Evolutionary conservation across 2,329 filamentous ascomycete species (phyloP).

Genomic region (Neurospora sp.): DNA sequence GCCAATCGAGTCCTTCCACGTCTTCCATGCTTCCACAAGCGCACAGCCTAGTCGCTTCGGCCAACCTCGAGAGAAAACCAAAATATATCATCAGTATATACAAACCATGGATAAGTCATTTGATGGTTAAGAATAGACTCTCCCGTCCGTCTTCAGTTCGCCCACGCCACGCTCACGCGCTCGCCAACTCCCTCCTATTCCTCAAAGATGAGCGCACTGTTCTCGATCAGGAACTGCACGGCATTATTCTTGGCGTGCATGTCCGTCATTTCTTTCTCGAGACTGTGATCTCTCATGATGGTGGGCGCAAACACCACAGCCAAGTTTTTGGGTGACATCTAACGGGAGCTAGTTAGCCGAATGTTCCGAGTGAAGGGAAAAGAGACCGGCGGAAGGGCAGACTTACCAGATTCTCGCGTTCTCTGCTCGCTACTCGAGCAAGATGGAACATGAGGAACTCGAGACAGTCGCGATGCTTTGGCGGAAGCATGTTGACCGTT

Average conservation of each 20-base stretch:
- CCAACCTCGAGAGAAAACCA: background rate
- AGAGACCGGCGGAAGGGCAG: background rate
- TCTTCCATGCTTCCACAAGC: background rate
- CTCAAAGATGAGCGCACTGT: slow-evolving; percentile 72
- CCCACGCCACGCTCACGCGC: slow-evolving; percentile 1
- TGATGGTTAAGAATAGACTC: background rate
- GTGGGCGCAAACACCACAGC: slow-evolving; percentile 97
- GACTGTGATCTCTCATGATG: slow-evolving; percentile 82
- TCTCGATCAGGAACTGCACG: slow-evolving; percentile 87
- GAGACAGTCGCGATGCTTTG: slow-evolving; percentile 76
- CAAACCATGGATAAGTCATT: background rate
- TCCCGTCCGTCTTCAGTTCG: background rate
- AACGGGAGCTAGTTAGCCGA: background rate
- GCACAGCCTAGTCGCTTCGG: background rate
- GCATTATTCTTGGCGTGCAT: slow-evolving; percentile 89
- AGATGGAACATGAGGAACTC: slow-evolving; percentile 94
- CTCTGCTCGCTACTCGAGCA: slow-evolving; percentile 70
- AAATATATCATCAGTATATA: background rate
- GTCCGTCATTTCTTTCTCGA: slow-evolving; percentile 92
- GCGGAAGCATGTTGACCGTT: slow-evolving; percentile 69
- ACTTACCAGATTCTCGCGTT: slow-evolving; percentile 73
- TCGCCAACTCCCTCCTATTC: slow-evolving; percentile 23
- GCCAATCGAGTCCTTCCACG: background rate
- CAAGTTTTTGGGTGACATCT: slow-evolving; percentile 95
- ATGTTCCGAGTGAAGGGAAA: background rate